These are phyloP conservation scores for Hawksworthiomyces lignivorus DNA, from an alignment of 2,329 filamentous ascomycete genomes.

Conservation along the genomic window DNA sequence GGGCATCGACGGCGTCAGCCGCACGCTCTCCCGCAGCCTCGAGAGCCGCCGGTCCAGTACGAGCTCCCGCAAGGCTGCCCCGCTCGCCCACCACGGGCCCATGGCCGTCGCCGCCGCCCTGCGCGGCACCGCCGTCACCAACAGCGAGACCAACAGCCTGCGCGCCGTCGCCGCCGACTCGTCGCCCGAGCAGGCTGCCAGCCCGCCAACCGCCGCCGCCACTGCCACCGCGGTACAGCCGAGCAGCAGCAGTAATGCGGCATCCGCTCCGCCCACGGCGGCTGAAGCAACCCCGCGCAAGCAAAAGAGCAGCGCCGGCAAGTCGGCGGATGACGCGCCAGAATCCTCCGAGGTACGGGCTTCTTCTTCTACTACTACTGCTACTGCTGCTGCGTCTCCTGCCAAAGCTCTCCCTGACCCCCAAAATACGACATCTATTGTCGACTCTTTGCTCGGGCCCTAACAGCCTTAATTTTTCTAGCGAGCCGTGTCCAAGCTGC, in stretches of 20 bases:
- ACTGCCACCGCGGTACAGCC: too few relatives aligned
- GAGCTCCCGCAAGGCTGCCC: conserved; percentile 68
- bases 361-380: conserved; percentile 14
- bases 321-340: neutral
- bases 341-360: conserved; percentile 42
- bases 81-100: conserved; percentile 33
- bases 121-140: conserved; percentile 42
- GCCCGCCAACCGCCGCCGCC: conserved; percentile 28
- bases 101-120: conserved; percentile 21
- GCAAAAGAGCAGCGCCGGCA: conserved; percentile 15
- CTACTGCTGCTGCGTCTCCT: neutral
- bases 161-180: conserved; percentile 38
- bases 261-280: too few relatives aligned
- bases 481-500: conserved; percentile 17
- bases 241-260: neutral
- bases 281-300: too few relatives aligned
- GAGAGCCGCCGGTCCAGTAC: conserved; percentile 87
- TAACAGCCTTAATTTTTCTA: conserved; percentile 23
- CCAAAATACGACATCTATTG: conserved; percentile 12
- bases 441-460: conserved; percentile 45
- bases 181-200: conserved; percentile 22
- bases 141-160: conserved; percentile 54
- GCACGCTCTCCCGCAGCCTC: conserved; percentile 76
- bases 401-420: neutral
- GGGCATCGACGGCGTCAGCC: conserved; percentile 65